phyloP scores from a whole-genome alignment of 148 eudicot genomes.

The Salicornia ramosissima region DNA sequence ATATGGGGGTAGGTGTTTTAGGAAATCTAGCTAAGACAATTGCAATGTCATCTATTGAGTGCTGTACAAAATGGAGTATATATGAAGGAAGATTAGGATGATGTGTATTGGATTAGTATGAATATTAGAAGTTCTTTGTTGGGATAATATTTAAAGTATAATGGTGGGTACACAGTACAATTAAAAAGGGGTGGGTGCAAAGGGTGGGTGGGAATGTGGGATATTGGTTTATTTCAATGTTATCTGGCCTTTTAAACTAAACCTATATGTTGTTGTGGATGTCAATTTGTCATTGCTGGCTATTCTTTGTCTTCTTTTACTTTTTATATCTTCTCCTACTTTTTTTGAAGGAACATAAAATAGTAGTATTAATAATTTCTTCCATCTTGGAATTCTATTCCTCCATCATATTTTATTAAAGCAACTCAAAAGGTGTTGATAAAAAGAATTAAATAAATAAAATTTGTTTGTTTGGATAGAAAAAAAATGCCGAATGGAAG shows the following conservation, averaged over 20 bases:
- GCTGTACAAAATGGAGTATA: neutral
- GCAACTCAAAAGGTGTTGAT: neutral
- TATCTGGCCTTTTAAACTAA: conserved; percentile 2
- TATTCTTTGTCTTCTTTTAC: conserved; percentile 8
- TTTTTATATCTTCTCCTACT: neutral
- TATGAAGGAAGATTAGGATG: conserved; percentile 2
- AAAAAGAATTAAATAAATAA: too few relatives aligned
- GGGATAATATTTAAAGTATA: conserved; percentile 11
- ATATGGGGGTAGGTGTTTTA: too few relatives aligned
- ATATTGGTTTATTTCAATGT: conserved; percentile 2
- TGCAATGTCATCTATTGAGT: neutral
- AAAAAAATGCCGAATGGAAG: too few relatives aligned
- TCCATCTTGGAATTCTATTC: neutral
- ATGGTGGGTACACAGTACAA: conserved; percentile 13
- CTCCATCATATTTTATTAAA: neutral
- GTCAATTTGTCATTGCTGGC: conserved; percentile 4
- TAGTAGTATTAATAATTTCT: neutral
- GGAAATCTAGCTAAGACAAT: neutral
- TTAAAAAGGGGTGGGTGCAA: conserved; percentile 2
- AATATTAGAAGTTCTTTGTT: conserved; percentile 2
- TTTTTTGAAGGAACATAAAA: neutral
- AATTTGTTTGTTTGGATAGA: too few relatives aligned
- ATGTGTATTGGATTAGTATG: conserved; percentile 15
- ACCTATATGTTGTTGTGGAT: conserved; percentile 7
- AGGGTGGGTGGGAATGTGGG: conserved; percentile 20